Base-by-base conservation (phyloP, 805 yeast species). In the Ogataea ganodermae region DNA sequence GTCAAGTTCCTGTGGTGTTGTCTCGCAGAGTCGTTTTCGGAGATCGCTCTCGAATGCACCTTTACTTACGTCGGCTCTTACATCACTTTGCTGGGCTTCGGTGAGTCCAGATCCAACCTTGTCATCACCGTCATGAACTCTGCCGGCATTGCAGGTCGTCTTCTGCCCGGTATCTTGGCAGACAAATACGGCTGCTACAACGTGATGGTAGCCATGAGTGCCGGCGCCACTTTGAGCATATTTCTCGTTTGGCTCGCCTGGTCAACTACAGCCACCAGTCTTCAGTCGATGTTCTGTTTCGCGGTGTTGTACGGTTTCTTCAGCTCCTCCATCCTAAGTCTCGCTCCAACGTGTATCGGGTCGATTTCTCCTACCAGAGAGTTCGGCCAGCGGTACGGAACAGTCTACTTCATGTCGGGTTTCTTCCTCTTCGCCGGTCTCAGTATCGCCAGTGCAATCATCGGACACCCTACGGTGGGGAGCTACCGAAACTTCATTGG, bases 371-470 rank as follows among this genome's bases (percentile, higher is more conserved):
- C 76, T 6, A 80, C 81, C 0, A 70, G 73, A 47, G 79, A 81
- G 44, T 84, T 84, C 60, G 90, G 89, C 9, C 79, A 78, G 51
- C 66, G 84, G 18, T 85, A 80, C 53, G 89, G 89, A 0, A 74
- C 87, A n/a, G 70, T 78, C 58, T 82, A 77, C 60, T 27, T 51
- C 16, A 73, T 78, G 9, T 60, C 68, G 10, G 65, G 71, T 16
- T 5, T 54, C 17, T 16, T 46, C 33, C 35, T 53, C 4, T 57
- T 78, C 6, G 69, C 69, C 12, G 68, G 70, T 10, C 62, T 76
- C 18, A 76, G 80, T 8, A 60, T 69, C 17, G 71, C 74, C 10
- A 80, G 81, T 59, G 67, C 71, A 1, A 65, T 75, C 30, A 67
- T 75, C 36, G 74, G 72, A 61, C 0, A 44, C 56, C 16, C 49